Conservation (phyloP, 208 protist genomes). For the Trypanosoma lewisi region DNA sequence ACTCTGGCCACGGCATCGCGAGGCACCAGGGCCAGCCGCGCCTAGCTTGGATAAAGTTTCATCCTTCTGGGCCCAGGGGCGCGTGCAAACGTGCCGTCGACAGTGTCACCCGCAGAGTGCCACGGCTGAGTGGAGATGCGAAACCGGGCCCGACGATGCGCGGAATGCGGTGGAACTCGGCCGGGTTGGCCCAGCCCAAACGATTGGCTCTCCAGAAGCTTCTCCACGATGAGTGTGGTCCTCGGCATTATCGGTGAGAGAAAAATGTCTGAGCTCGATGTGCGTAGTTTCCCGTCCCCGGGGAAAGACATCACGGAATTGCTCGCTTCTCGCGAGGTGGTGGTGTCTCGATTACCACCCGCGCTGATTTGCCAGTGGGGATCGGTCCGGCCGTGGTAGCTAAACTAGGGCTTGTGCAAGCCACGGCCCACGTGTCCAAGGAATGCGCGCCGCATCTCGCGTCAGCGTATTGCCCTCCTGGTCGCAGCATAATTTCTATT, state of each 20-base stretch:
- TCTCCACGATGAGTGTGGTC: background rate
- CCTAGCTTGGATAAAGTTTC: background rate
- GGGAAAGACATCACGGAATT: background rate
- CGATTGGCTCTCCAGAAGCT: background rate
- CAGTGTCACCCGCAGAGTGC: background rate
- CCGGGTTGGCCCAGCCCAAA: background rate
- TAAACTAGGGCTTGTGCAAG: background rate
- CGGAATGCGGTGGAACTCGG: background rate
- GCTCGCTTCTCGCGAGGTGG: background rate
- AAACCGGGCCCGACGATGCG: too few relatives aligned
- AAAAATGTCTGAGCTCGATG: background rate
- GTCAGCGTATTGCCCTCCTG: too few relatives aligned
- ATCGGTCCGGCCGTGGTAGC: background rate
- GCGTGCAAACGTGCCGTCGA: background rate
- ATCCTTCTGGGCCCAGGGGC: too few relatives aligned
- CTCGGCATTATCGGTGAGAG: background rate
- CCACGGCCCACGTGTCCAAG: background rate
- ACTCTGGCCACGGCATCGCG: background rate
- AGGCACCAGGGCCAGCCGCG: too few relatives aligned
- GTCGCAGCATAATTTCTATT: too few relatives aligned
- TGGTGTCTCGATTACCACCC: background rate
- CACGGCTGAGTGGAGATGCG: background rate
- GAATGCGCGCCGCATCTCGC: too few relatives aligned
- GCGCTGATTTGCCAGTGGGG: background rate
- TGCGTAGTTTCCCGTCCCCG: too few relatives aligned